A percentile compares a stretch with the other conserved stretches of the same genome.
Conservation (phyloP, 225 moss, liverwort and hornwort species). For the Anthoceros angustus region DNA sequence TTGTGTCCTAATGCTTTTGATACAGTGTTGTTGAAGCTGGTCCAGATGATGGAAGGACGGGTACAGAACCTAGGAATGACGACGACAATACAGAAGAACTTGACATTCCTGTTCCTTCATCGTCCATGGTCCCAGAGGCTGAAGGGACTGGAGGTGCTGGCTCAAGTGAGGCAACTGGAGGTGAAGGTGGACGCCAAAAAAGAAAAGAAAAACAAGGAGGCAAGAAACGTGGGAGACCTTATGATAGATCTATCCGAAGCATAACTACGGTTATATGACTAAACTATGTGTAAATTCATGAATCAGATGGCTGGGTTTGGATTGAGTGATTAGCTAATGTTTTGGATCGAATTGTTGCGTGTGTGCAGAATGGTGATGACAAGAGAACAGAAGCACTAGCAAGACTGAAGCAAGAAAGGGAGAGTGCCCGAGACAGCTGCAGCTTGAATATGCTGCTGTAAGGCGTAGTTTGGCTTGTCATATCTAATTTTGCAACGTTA, state of each 20-base stretch:
- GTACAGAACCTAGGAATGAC: neutral
- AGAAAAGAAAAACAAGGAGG: constrained; percentile 15
- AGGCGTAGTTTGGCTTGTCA: neutral
- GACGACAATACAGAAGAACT: neutral
- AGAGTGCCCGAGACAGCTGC: constrained; percentile 31
- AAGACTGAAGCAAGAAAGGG: constrained; percentile 61
- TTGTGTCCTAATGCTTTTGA: neutral
- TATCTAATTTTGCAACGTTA: too few species aligned
- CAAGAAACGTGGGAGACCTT: constrained; percentile 81
- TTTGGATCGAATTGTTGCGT: neutral
- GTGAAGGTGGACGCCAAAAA: constrained; percentile 13
- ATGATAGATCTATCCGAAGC: constrained; percentile 54
- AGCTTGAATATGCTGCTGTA: constrained; percentile 50
- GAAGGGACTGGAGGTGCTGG: neutral
- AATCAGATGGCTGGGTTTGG: neutral
- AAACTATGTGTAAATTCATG: neutral
- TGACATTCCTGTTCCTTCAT: neutral
- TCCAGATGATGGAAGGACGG: neutral
- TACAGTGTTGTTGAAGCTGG: neutral
- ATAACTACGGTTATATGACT: constrained; percentile 18
- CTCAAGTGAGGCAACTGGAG: constrained; percentile 4
- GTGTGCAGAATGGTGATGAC: constrained; percentile 25
- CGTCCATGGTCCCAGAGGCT: neutral
- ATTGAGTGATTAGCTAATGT: neutral
- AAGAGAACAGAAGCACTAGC: constrained; percentile 47